Evolutionary conservation across 2,329 filamentous ascomycete genomes (phyloP).

Genomic region (Colletotrichum tofieldiae): DNA sequence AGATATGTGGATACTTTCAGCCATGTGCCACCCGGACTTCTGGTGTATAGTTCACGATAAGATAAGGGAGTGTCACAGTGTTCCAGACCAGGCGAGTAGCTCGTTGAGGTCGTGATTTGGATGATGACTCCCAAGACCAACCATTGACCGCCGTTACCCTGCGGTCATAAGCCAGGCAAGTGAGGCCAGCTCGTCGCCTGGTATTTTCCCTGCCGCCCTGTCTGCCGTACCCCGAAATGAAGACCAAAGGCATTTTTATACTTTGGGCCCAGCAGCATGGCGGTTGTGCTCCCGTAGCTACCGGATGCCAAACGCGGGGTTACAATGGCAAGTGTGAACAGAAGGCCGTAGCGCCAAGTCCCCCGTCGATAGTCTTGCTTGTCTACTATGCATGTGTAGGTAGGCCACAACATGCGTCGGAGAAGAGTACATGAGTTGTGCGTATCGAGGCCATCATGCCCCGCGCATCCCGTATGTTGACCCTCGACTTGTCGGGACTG

Average conservation of each 20-base stretch:
- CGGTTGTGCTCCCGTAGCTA: not conserved
- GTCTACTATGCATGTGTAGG: not conserved
- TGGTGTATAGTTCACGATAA: conserved; percentile 20
- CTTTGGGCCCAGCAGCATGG: not conserved
- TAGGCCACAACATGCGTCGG: not conserved
- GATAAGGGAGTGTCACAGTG: conserved; percentile 5
- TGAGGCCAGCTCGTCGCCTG: conserved; percentile 7
- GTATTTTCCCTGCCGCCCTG: not conserved
- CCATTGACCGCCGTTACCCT: not conserved
- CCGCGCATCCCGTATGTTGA: not conserved
- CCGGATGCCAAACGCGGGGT: not conserved
- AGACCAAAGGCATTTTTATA: not conserved
- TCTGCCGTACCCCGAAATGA: not conserved
- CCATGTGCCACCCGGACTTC: conserved; percentile 15
- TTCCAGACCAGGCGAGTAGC: conserved; percentile 4
- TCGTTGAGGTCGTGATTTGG: not conserved
- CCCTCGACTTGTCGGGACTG: not conserved
- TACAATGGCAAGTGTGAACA: not conserved
- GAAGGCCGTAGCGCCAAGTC: not conserved
- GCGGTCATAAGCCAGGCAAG: conserved; percentile 1
- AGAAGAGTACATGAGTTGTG: not conserved
- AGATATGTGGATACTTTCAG: not conserved
- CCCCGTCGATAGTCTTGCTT: not conserved
- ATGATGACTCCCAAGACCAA: not conserved
- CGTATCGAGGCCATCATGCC: not conserved